These are phyloP conservation scores for Fagopyrum esculentum DNA, from an alignment of 148 eudicot species.

Conservation along the genomic window DNA sequence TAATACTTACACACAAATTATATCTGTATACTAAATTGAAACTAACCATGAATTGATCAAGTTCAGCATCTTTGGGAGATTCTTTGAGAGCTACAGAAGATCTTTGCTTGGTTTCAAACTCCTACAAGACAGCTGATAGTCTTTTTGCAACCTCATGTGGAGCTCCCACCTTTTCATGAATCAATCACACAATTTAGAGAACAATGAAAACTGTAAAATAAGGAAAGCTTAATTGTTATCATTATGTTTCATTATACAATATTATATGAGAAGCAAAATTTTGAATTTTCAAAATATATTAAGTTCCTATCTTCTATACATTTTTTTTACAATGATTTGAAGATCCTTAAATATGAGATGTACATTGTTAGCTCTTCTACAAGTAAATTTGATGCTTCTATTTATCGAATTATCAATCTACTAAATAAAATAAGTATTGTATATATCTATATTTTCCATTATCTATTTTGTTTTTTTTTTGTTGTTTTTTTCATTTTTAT, in stretches of 20 bases:
- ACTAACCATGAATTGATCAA: conserved; percentile 81
- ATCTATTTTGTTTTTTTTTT: too few species aligned
- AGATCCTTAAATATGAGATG: too few species aligned
- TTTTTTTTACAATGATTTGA: too few species aligned
- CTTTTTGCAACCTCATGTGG: conserved; percentile 72
- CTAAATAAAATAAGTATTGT: too few species aligned
- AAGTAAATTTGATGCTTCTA: too few species aligned
- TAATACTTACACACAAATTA: background rate
- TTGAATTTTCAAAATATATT: too few species aligned
- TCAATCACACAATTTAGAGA: background rate
- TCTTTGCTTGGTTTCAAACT: conserved; percentile 56
- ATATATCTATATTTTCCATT: too few species aligned
- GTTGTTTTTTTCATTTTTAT: too few species aligned
- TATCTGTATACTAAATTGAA: background rate
- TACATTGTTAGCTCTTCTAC: too few species aligned
- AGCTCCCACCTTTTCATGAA: conserved; percentile 57
- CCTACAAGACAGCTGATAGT: conserved; percentile 53
- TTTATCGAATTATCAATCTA: too few species aligned
- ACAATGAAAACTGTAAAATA: background rate
- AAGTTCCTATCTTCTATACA: too few species aligned
- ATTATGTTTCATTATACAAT: background rate
- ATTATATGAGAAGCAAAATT: background rate
- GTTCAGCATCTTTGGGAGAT: conserved; percentile 68
- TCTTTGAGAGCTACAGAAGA: conserved; percentile 28
- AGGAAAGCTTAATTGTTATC: background rate